Conservation (phyloP, 225 moss, liverwort and hornwort genomes). For the Climacium dendroides region DNA sequence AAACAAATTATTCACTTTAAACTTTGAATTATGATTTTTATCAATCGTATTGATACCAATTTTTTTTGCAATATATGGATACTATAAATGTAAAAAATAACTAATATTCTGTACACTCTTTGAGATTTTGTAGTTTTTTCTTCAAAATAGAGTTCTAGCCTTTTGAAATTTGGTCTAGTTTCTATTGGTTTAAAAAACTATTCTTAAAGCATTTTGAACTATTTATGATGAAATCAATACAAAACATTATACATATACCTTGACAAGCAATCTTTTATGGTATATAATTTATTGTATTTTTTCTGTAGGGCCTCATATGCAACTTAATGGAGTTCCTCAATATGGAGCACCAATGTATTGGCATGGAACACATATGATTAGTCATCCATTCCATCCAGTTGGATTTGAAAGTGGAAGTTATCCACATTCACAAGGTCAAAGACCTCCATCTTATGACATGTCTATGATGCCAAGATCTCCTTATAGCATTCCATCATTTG, state of each 20-base stretch:
- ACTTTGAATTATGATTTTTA: not conserved
- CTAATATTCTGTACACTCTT: not conserved
- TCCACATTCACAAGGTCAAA: conserved; percentile 2
- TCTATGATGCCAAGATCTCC: conserved; percentile 22
- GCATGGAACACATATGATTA: conserved; percentile 16
- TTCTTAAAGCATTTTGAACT: not conserved
- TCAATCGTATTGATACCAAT: not conserved
- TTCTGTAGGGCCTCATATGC: not conserved
- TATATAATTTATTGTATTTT: not conserved
- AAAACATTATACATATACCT: not conserved
- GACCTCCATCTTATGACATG: not conserved
- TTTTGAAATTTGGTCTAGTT: not conserved
- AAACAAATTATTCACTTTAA: not conserved
- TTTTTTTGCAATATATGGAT: not conserved
- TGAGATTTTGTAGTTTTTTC: not conserved
- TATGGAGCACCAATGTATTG: conserved; percentile 27
- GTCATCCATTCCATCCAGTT: conserved; percentile 12
- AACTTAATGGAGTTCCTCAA: not conserved
- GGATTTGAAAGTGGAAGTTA: conserved; percentile 17
- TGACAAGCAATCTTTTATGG: not conserved
- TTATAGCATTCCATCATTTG: conserved; percentile 24
- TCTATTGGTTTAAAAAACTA: not conserved
- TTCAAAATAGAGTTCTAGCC: not conserved
- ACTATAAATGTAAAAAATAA: not conserved
- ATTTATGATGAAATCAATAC: not conserved